Evolutionary conservation across 345 rosid genomes (phyloP).

Genomic region (Ceriops decandra): DNA sequence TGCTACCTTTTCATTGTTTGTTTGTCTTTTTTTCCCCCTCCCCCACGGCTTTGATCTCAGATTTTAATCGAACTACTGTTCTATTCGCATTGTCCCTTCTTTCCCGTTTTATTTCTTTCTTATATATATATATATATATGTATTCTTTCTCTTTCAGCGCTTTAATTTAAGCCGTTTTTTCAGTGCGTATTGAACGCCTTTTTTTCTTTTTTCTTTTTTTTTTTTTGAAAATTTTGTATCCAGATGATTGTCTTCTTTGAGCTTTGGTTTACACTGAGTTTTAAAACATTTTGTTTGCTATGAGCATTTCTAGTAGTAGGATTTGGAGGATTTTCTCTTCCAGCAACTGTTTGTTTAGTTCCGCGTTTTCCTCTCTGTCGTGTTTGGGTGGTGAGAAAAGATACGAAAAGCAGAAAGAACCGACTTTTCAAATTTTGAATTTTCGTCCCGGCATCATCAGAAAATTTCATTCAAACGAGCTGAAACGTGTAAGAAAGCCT

Average conservation of each 20-base stretch:
- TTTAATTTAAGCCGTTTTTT: background rate
- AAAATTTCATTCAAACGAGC: no score
- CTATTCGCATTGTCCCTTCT: background rate
- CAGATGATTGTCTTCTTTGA: background rate
- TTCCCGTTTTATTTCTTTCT: no score
- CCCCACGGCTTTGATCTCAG: background rate
- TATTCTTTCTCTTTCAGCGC: background rate
- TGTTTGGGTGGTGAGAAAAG: no score
- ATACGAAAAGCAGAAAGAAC: no score
- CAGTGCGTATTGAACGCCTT: background rate
- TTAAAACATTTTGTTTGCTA: background rate
- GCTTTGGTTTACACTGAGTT: background rate
- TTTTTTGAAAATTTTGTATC: background rate
- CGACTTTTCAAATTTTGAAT: no score
- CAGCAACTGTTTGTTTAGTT: background rate
- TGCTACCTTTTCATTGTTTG: background rate
- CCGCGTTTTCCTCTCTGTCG: no score
- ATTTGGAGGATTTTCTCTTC: background rate
- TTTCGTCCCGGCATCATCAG: no score
- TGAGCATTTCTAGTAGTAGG: background rate
- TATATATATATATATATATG: no score
- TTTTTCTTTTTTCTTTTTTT: background rate
- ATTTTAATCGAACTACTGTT: constrained; percentile 1
- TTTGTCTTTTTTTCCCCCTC: background rate
- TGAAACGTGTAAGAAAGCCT: no score